A percentile compares a stretch with the other conserved stretches of the same genome.
Evolutionary conservation across 1,139 yeast genomes (phyloP).

Genomic region (Protomyces inouyei): DNA sequence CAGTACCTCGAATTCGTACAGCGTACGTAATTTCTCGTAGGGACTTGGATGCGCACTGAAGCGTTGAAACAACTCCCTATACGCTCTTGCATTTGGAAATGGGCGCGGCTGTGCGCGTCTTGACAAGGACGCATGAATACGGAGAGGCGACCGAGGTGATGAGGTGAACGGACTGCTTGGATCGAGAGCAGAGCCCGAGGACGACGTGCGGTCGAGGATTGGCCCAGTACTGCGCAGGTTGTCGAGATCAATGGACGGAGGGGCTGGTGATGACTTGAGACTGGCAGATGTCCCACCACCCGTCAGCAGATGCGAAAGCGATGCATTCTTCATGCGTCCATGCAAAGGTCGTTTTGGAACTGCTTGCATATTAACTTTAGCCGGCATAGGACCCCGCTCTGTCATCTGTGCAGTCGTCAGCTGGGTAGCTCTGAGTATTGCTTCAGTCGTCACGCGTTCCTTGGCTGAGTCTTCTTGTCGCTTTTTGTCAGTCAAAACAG

Average conservation of each 20-base stretch:
- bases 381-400: neutral
- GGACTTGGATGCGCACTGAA: conserved; percentile 16
- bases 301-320: neutral
- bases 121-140: neutral
- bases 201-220: neutral
- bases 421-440: neutral
- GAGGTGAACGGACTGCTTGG: neutral
- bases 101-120: conserved; percentile 3
- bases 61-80: conserved; percentile 8
- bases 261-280: conserved; percentile 6
- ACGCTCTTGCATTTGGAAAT: conserved; percentile 14
- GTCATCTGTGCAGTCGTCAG: neutral
- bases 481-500: neutral
- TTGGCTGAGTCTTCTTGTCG: neutral
- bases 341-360: neutral
- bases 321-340: neutral
- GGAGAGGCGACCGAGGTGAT: neutral
- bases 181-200: conserved; percentile 7
- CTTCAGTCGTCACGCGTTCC: neutral
- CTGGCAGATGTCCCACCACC: neutral
- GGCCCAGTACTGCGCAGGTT: neutral
- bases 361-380: neutral
- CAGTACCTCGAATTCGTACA: conserved; percentile 13
- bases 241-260: conserved; percentile 17
- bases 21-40: conserved; percentile 15